phyloP scores from a whole-genome alignment of 768 basidiomycete species.

The Peribolospora baueri region DNA sequence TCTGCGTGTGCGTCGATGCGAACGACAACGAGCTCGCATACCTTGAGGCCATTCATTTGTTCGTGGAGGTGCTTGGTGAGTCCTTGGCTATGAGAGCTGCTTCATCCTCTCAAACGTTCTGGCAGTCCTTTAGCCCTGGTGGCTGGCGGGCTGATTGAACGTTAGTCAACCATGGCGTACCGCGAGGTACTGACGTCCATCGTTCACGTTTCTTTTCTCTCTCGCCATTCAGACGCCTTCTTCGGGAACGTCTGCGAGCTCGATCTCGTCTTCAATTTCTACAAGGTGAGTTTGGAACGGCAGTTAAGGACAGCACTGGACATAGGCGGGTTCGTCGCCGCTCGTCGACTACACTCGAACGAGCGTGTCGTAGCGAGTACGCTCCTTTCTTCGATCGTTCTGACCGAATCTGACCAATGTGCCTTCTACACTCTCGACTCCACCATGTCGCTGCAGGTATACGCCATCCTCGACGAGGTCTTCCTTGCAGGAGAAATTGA shows the following conservation, averaged over 20 bases:
- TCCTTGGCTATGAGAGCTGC: not conserved
- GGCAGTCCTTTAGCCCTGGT: not conserved
- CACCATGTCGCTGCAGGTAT: slow-evolving; percentile 36
- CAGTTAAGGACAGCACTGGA: too few relatives aligned
- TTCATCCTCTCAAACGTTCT: not conserved
- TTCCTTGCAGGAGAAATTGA: slow-evolving; percentile 96
- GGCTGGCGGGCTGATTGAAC: not conserved
- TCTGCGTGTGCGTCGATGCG: slow-evolving; percentile 88
- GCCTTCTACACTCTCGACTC: not conserved
- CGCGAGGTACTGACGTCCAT: not conserved
- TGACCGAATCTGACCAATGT: not conserved
- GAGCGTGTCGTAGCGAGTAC: not conserved
- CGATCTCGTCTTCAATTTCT: slow-evolving; percentile 96
- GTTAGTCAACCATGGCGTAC: not conserved
- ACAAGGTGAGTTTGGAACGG: slow-evolving; percentile 36
- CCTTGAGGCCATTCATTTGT: slow-evolving; percentile 89
- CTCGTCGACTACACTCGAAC: not conserved
- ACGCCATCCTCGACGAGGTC: slow-evolving; percentile 92
- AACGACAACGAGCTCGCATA: slow-evolving; percentile 97
- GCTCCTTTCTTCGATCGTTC: not conserved
- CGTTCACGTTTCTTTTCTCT: not conserved
- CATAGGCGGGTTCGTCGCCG: too few relatives aligned
- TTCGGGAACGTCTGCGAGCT: slow-evolving; percentile 97
- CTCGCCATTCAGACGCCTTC: slow-evolving; percentile 49
- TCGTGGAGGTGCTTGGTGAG: slow-evolving; percentile 88